These are phyloP conservation scores for Metschnikowia kofuensis DNA, from an alignment of 805 yeast species.

Conservation along the genomic window DNA sequence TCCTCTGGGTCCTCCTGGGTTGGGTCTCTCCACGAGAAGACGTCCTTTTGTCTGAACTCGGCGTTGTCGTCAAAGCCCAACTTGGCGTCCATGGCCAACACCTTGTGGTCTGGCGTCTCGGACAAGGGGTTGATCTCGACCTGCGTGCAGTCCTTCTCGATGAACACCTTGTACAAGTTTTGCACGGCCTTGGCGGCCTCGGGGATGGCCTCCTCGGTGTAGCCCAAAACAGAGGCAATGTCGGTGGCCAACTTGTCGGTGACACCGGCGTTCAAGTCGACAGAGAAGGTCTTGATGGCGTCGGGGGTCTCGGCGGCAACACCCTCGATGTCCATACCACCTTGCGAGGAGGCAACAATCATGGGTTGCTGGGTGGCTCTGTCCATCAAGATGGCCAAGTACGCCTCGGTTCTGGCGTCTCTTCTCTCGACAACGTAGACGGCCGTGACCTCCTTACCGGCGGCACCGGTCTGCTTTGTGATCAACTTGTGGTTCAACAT, in stretches of 20 bases:
- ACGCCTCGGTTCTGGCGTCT: constrained; percentile 91
- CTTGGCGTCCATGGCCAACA: constrained; percentile 98
- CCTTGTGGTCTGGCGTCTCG: constrained; percentile 86
- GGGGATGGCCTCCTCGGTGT: constrained; percentile 68
- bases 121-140: constrained; percentile 98
- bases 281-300: constrained; percentile 85
- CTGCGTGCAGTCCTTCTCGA: constrained; percentile 93
- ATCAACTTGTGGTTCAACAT: constrained; percentile 91
- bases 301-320: constrained; percentile 90
- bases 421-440: constrained; percentile 95
- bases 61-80: constrained; percentile 98
- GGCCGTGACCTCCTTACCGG: constrained; percentile 95
- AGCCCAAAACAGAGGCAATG: constrained; percentile 80
- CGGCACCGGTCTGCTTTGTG: constrained; percentile 97
- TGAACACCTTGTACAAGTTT: constrained; percentile 84
- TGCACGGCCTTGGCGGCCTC: constrained; percentile 87
- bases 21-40: constrained; percentile 93
- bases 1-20: constrained; percentile 98
- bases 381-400: constrained; percentile 91
- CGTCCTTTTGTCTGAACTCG: constrained; percentile 88
- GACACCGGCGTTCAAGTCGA: constrained; percentile 76
- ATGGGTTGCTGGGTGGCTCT: constrained; percentile 86
- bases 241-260: constrained; percentile 70
- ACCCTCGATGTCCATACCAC: constrained; percentile 99
- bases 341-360: constrained; percentile 94